Base-by-base conservation (phyloP, 2,329 filamentous ascomycete genomes). In the Amauroascus verrucosus region DNA sequence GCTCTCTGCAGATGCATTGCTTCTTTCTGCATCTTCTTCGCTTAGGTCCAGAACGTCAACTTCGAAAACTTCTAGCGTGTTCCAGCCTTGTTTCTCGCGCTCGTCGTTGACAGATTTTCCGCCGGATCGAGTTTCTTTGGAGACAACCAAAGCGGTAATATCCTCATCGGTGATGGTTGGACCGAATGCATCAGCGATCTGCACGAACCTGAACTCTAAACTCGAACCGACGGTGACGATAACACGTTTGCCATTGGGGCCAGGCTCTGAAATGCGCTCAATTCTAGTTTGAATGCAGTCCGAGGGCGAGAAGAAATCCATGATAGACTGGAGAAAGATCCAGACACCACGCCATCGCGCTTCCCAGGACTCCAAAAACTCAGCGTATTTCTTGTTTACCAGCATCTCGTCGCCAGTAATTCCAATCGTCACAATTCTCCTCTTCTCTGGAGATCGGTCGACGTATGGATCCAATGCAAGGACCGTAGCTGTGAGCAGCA, bases 351-450 rank as follows among this genome's bases (percentile, higher is more conserved):
- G 72, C 50, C 87, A 86, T 13, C 93, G 83, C 28, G 79, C 72
- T 40, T 83, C 75, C 90, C 91, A 98, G 52, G 83, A 77, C 66
- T 95, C 85, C 7, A 98, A 76, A 53, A 83, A 81, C 57, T 88
- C 83, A 37, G 84, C 83, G 63, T 86, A 90, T 64, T 94, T 93
- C 67, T 98, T 98, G 67, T 89, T 93, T 61, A 81, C 81, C 33
- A 98, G 77, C 44, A 97, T 76, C 56, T 86, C 84, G 63, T 95
- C 88, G 4, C 87, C 89, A 0, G 93, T 95, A 60, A 98, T 86
- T 11, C 93, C 93, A 40, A 96, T 77, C 16, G 89, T 85, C 57
- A 94, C 78, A 9, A 77, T 20, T 74, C 70, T 28, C 64, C 58
- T 1, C 65, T 63, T 63, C 24, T 57, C 57, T 16, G 59, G 56